Evolutionary conservation across 2,329 filamentous ascomycete genomes (phyloP), one percentile per base, ranked within the genome.

Genomic region (Nothophaeocryptopus gaeumannii): DNA sequence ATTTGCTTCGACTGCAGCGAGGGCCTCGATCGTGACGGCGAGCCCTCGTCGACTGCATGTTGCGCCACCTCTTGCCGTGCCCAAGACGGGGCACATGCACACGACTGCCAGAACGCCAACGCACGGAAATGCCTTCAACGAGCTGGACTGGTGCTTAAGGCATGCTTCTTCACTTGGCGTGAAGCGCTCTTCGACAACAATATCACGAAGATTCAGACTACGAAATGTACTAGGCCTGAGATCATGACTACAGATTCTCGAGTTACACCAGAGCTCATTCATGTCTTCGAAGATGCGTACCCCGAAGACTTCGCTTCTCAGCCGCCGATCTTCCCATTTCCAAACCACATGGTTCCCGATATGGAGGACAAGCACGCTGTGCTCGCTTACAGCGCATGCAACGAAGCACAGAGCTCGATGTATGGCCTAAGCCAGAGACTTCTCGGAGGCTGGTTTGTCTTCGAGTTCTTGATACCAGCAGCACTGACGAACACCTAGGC

Each of bases 111-210:
- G 1, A 9, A 15, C 20, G 38, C 30, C 11, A 55, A 55, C 29
- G 37, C 34, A 5, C 42, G 53, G 13, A 55, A 53, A 32, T n/a
- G n/a, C 3, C 31, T 63, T 16, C 54, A 54, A 9, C 55, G 60
- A 12, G 58, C 58, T 12, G 59, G 35, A 0, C 30, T 47, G 1
- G n/a, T 63, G 1, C 36, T 60, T 5, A 49, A 60, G 12, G 5
- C 34, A 5, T n/a, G 39, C 2, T 61, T 58, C 47, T 50, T 53
- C 16, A 29, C n/a, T 1, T 46, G 45, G 2, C 50, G 54, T 14
- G 39, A 48, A 15, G 15, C 32, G 12, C 35, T 40, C 4, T 55
- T 50, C 31, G 58, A 55, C 12, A 8, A 53, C 35, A 47, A 53
- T 0, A 33, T 57, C 14, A 16, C 3, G 2, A 41, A 16, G 2